phyloP scores from a whole-genome alignment of 108 stramenopile genomes.

The Fragilariopsis cylindrus region DNA sequence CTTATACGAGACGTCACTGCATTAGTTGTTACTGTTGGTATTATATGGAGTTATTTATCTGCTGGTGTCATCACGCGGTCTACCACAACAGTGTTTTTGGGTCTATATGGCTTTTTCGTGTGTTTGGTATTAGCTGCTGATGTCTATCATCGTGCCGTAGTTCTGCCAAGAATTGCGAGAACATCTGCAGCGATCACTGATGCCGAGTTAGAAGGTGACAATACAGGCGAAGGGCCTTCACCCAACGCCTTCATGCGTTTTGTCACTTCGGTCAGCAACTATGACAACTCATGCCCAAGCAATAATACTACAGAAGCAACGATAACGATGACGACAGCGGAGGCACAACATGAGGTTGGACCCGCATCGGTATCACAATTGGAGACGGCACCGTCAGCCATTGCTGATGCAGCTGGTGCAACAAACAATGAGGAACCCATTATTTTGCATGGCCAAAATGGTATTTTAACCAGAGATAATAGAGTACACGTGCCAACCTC shows the following conservation, averaged over 20 bases:
- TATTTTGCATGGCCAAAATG: conserved; percentile 67
- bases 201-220: not conserved
- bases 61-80: conserved; percentile 57
- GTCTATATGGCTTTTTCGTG: conserved; percentile 72
- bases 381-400: conserved; percentile 45
- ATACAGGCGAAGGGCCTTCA: not conserved
- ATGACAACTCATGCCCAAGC: conserved; percentile 45
- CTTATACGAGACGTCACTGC: conserved; percentile 80
- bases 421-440: conserved; percentile 25
- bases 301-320: conserved; percentile 7
- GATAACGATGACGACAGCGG: conserved; percentile 3
- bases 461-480: conserved; percentile 47
- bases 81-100: conserved; percentile 59
- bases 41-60: conserved; percentile 54
- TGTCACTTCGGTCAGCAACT: conserved; percentile 75
- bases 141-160: conserved; percentile 83
- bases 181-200: conserved; percentile 10
- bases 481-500: not conserved
- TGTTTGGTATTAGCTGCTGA: conserved; percentile 80
- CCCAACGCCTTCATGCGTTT: conserved; percentile 45
- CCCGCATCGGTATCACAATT: not conserved
- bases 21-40: conserved; percentile 57
- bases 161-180: conserved; percentile 61
- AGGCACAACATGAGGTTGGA: not conserved
- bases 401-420: conserved; percentile 15